Evolutionary conservation across 192 early-diverging fungal species (phyloP).

Genomic region (Dissophora ornata): DNA sequence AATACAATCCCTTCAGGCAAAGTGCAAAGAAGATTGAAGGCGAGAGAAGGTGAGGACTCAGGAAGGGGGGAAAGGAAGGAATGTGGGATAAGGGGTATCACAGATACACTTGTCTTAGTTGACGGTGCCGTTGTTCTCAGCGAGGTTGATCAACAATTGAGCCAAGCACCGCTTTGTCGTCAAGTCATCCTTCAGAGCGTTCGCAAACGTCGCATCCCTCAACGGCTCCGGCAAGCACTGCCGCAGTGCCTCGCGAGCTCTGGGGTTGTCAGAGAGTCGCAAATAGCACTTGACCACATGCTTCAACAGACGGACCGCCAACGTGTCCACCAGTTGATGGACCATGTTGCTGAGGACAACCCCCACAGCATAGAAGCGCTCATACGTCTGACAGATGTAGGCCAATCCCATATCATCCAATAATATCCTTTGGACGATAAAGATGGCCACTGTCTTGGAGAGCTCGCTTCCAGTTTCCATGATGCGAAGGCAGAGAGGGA

Average conservation of each 20-base stretch:
- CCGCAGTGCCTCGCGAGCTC: conserved; percentile 90
- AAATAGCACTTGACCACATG: conserved; percentile 95
- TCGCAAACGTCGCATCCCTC: conserved; percentile 87
- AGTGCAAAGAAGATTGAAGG: too few species aligned
- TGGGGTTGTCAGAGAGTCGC: conserved; percentile 91
- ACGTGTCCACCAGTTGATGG: conserved; percentile 86
- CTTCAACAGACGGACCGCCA: conserved; percentile 89
- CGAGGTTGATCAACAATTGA: conserved; percentile 71
- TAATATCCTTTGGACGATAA: conserved; percentile 98
- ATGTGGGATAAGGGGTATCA: too few species aligned
- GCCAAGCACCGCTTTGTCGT: conserved; percentile 87
- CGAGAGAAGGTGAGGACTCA: too few species aligned
- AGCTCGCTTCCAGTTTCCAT: conserved; percentile 98
- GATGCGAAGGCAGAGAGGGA: conserved; percentile 97
- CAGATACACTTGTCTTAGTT: too few species aligned
- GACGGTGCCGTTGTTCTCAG: conserved; percentile 44
- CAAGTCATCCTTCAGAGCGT: conserved; percentile 88
- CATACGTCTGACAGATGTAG: conserved; percentile 92
- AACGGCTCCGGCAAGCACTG: conserved; percentile 91
- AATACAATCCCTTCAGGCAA: too few species aligned
- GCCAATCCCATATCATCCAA: conserved; percentile 91
- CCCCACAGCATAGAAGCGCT: conserved; percentile 94
- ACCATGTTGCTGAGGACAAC: conserved; percentile 96
- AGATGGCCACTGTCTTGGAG: conserved; percentile 98
- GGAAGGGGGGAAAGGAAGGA: too few species aligned